Percentiles rank a stretch among this genome's conserved stretches.
phyloP scores from a whole-genome alignment of 2,329 filamentous ascomycete species.

The Cryphonectria parasitica region DNA sequence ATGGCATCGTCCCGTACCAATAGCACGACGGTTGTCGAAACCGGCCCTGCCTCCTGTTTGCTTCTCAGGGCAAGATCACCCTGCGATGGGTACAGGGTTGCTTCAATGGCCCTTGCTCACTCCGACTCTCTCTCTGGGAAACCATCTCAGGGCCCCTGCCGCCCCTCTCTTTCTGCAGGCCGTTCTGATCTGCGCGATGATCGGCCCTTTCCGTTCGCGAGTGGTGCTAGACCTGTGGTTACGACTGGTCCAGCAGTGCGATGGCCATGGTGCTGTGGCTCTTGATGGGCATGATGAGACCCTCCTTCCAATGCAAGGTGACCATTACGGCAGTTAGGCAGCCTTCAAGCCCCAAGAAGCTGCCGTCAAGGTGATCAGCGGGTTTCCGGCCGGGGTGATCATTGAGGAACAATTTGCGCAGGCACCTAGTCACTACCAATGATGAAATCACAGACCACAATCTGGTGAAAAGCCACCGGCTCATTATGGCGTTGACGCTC shows the following conservation, averaged over 20 bases:
- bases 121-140: neutral
- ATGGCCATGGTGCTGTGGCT: neutral
- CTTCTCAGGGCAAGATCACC: neutral
- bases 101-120: neutral
- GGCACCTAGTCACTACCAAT: neutral
- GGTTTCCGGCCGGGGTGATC: neutral
- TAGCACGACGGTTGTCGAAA: neutral
- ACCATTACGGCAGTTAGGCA: neutral
- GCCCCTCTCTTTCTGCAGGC: neutral
- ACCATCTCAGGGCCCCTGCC: neutral
- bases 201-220: neutral
- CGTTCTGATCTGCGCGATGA: neutral
- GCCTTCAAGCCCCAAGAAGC: neutral
- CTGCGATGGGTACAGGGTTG: neutral
- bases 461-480: neutral
- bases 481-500: constrained; percentile 1
- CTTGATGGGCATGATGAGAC: neutral
- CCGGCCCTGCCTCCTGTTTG: neutral
- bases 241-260: neutral
- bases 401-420: neutral
- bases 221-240: neutral
- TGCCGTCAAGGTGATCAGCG: neutral
- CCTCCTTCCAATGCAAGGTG: neutral
- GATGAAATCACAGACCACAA: neutral
- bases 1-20: neutral